phyloP scores from a whole-genome alignment of 1,139 yeast genomes.

The Candida sanyaensis region DNA sequence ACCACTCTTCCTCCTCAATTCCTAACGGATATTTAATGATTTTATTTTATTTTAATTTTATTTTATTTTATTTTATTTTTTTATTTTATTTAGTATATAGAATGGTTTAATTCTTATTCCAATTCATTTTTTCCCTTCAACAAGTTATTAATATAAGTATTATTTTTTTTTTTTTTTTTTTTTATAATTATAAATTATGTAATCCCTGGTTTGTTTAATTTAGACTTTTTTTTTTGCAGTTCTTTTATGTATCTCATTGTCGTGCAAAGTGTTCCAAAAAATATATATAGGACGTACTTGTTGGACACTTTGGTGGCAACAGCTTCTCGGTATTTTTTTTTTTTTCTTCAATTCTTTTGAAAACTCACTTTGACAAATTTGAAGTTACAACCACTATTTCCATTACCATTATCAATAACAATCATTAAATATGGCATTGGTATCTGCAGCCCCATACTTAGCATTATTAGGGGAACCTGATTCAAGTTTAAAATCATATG shows the following conservation, averaged over 20 bases:
- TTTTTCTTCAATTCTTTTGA: neutral
- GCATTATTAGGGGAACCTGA: constrained; percentile 88
- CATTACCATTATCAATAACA: neutral
- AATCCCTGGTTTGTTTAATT: neutral
- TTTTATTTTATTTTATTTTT: neutral
- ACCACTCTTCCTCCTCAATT: neutral
- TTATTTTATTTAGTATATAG: constrained; percentile 1
- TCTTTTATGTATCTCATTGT: neutral
- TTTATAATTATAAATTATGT: neutral
- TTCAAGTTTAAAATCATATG: constrained; percentile 74
- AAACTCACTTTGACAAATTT: neutral
- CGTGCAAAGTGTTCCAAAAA: neutral
- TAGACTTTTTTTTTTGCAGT: neutral
- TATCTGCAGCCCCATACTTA: constrained; percentile 86
- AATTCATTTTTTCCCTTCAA: neutral
- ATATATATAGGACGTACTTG: neutral
- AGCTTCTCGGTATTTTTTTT: neutral
- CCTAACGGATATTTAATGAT: too few relatives aligned
- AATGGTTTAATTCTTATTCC: neutral
- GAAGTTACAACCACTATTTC: neutral
- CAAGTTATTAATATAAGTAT: neutral
- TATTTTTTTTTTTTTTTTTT: neutral
- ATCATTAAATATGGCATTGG: constrained; percentile 50
- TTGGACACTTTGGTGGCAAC: constrained; percentile 6
- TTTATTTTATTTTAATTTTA: neutral